Base-by-base conservation (phyloP, 2,329 filamentous ascomycete genomes). In the Exophiala phaeomuriformis region DNA sequence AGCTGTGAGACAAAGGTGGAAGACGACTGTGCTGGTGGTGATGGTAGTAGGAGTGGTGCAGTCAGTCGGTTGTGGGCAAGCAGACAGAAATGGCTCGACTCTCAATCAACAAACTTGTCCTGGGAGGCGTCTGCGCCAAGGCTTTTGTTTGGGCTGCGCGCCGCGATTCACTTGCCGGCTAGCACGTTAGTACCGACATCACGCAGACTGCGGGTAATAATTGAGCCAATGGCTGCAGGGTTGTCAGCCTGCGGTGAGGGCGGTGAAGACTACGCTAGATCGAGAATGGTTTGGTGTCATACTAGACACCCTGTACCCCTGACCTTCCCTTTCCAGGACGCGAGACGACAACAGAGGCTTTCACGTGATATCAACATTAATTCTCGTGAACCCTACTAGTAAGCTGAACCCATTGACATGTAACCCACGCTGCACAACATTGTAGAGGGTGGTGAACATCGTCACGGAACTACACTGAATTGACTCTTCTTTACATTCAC, bases 201-300 rank as follows among this genome's bases (percentile, higher is more conserved):
- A 39, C 6, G n/a, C 27, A 12, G 27, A 41, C 12, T 41, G 9
- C 36, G 19, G 4, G 44, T 51, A 44, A 57, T 8, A 7, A 37
- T 8, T 8, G 35, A 7, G 35, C 7, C 35, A n/a, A n/a, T 37
- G 35, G 7, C 35, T 7, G 7, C 35, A 37, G n/a, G 35, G 7
- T 8, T 37, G 7, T 37, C 27, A 12, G 27, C 27, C 12, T 41
- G 9, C 36, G 19, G 4, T 29, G 29, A 27, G 29, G 51, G 51
- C 56, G 56, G 56, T 59, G 56, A 57, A 54, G 56, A 56, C 56
- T 51, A 43, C 43, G 49, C 50, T 53, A 47, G 35, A 3, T 33
- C 19, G 19, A 27, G 29, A n/a, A 19, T 19, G 19, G 19, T 19
- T 19, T 19, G 19, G 19, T 19, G 19, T 19, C 19, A 19, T 19